Evolutionary conservation across 306 rosid species (phyloP).

Genomic region (Glycine latifolia): DNA sequence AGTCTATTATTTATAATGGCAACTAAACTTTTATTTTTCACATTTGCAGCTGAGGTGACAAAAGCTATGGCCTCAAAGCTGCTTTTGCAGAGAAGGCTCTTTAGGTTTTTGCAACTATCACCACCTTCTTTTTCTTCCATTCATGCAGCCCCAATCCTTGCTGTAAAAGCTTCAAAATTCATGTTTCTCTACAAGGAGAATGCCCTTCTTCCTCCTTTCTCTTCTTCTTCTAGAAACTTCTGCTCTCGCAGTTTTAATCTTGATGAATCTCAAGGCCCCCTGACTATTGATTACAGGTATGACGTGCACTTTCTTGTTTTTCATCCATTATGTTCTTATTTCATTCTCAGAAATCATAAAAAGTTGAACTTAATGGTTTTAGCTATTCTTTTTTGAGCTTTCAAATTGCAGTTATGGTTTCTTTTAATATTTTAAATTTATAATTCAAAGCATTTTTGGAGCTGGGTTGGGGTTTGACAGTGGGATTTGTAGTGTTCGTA

Average conservation of each 20-base stretch:
- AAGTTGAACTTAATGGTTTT: not conserved
- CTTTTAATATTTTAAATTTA: not conserved
- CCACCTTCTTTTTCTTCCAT: constrained; percentile 34
- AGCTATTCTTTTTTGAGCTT: not conserved
- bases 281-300: constrained; percentile 79
- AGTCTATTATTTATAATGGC: not conserved
- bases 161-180: constrained; percentile 50
- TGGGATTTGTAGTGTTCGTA: constrained; percentile 16
- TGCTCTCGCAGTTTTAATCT: constrained; percentile 61
- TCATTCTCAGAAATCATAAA: constrained; percentile 8
- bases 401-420: not conserved
- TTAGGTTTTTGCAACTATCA: constrained; percentile 54
- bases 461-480: not conserved
- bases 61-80: constrained; percentile 64
- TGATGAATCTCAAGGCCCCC: constrained; percentile 63
- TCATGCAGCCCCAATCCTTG: constrained; percentile 19
- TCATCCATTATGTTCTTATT: constrained; percentile 7
- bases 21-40: not conserved
- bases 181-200: not conserved
- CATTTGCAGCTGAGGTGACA: constrained; percentile 33
- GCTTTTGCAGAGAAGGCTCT: constrained; percentile 55
- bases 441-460: constrained; percentile 2
- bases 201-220: constrained; percentile 18
- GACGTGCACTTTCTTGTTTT: not conserved
- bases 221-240: constrained; percentile 59